Conservation (phyloP, 2,329 filamentous ascomycete genomes). For the Exophiala lecanii-corni region DNA sequence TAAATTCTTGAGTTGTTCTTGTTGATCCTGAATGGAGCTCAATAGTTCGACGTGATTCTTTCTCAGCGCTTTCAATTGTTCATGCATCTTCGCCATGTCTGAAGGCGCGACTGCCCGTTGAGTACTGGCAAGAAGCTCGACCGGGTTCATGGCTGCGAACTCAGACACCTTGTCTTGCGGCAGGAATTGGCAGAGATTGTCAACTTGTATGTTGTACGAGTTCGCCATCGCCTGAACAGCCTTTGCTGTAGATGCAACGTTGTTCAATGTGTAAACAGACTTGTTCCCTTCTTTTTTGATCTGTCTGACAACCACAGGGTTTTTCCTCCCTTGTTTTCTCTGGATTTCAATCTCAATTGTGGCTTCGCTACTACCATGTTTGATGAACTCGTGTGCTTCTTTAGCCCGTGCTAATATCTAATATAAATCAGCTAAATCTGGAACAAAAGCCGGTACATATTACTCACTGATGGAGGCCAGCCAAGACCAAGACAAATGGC, state of each 20-base stretch:
- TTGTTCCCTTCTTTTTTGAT: conserved; percentile 81
- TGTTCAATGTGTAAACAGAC: conserved; percentile 73
- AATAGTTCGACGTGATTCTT: conserved; percentile 63
- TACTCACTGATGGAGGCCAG: conserved; percentile 61
- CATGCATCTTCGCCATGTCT: conserved; percentile 75
- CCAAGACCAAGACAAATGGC: conserved; percentile 92
- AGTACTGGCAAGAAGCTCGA: conserved; percentile 79
- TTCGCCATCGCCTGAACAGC: conserved; percentile 63
- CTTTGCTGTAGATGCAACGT: conserved; percentile 56
- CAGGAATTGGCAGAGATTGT: conserved; percentile 95
- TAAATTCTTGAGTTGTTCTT: conserved; percentile 61
- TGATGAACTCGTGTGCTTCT: conserved; percentile 83
- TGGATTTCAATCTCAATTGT: conserved; percentile 88
- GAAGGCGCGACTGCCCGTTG: conserved; percentile 80
- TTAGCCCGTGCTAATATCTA: conserved; percentile 79
- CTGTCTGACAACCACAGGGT: conserved; percentile 68
- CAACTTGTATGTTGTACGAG: conserved; percentile 82
- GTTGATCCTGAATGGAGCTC: conserved; percentile 53
- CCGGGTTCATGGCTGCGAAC: conserved; percentile 76
- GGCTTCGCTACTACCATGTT: conserved; percentile 74
- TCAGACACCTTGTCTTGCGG: conserved; percentile 94
- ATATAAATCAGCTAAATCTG: conserved; percentile 8
- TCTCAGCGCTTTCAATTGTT: conserved; percentile 66
- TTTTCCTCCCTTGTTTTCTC: conserved; percentile 45
- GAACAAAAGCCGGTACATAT: not conserved